phyloP scores from a whole-genome alignment of 2,329 filamentous ascomycete genomes.

The Leptographium flavum region DNA sequence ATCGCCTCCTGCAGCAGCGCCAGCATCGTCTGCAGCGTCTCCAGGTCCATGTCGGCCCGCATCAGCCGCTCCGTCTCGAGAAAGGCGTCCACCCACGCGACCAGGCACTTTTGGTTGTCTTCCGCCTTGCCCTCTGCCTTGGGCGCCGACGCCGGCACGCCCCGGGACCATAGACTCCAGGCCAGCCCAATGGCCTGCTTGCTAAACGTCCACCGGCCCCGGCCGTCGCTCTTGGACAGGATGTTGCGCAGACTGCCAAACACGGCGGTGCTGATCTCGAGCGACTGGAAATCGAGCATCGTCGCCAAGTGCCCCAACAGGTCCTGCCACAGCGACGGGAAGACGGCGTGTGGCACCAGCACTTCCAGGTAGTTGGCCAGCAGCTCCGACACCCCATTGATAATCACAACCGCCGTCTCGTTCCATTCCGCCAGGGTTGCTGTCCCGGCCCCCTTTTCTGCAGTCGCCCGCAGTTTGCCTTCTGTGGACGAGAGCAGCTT shows the following conservation, averaged over 20 bases:
- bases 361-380: conserved; percentile 64
- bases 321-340: conserved; percentile 61
- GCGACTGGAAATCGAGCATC: conserved; percentile 45
- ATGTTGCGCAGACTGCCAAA: conserved; percentile 55
- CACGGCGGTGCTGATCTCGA: conserved; percentile 58
- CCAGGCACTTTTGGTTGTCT: conserved; percentile 68
- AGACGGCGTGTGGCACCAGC: conserved; percentile 49
- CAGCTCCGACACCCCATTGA: conserved; percentile 58
- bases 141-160: conserved; percentile 36
- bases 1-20: conserved; percentile 57
- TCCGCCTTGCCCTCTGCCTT: conserved; percentile 17
- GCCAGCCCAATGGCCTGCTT: conserved; percentile 42
- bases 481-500: conserved; percentile 60
- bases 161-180: conserved; percentile 57
- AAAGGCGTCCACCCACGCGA: conserved; percentile 68
- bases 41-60: conserved; percentile 44
- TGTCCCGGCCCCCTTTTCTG: conserved; percentile 22
- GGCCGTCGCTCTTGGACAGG: conserved; percentile 34
- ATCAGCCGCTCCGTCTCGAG: conserved; percentile 67
- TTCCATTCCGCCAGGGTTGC: conserved; percentile 46
- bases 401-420: conserved; percentile 60
- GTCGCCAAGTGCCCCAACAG: conserved; percentile 55
- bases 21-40: conserved; percentile 54
- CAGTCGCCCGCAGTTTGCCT: conserved; percentile 30
- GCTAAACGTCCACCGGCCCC: conserved; percentile 28